A percentile compares a stretch with the other conserved stretches of the same genome.
These are phyloP conservation scores for Eleusine indica DNA, from an alignment of 176 grass and related monocot species.

Conservation along the genomic window DNA sequence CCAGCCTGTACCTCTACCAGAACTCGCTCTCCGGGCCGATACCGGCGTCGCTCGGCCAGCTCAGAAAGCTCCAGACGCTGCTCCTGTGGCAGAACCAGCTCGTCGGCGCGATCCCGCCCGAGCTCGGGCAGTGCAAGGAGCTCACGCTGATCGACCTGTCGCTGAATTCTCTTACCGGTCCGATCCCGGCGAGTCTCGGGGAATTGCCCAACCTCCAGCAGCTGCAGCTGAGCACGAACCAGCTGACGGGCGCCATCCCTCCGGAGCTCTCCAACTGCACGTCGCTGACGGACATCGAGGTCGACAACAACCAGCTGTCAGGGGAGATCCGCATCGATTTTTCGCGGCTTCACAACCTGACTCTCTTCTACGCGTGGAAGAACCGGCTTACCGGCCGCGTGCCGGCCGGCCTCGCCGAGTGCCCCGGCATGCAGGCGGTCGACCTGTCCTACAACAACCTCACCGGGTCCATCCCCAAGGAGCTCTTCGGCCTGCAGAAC, in stretches of 20 bases:
- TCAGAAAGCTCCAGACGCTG: constrained; percentile 72
- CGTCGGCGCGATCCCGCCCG: constrained; percentile 70
- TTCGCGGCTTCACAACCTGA: constrained; percentile 65
- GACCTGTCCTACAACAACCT: constrained; percentile 97
- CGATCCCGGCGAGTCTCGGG: constrained; percentile 65
- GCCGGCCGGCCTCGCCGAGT: constrained; percentile 65
- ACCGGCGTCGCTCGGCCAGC: constrained; percentile 57
- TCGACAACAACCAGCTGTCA: constrained; percentile 91
- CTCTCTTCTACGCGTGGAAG: constrained; percentile 95
- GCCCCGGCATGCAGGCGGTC: constrained; percentile 65
- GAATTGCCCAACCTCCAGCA: constrained; percentile 66
- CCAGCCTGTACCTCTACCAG: constrained; percentile 91
- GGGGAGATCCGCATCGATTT: constrained; percentile 83
- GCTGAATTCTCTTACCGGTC: constrained; percentile 73
- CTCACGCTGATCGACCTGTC: constrained; percentile 79
- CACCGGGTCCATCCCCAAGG: constrained; percentile 67
- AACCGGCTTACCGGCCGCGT: constrained; percentile 82
- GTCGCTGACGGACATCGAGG: constrained; percentile 70
- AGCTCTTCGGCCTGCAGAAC: constrained; percentile 75
- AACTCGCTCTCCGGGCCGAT: constrained; percentile 81
- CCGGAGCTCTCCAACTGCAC: constrained; percentile 84
- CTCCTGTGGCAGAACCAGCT: constrained; percentile 95
- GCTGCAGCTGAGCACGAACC: constrained; percentile 92
- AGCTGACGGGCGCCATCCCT: constrained; percentile 73
- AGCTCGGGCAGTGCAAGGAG: constrained; percentile 70